Base-by-base conservation (phyloP, 352 stramenopile species). In the Phytophthora pisi region DNA sequence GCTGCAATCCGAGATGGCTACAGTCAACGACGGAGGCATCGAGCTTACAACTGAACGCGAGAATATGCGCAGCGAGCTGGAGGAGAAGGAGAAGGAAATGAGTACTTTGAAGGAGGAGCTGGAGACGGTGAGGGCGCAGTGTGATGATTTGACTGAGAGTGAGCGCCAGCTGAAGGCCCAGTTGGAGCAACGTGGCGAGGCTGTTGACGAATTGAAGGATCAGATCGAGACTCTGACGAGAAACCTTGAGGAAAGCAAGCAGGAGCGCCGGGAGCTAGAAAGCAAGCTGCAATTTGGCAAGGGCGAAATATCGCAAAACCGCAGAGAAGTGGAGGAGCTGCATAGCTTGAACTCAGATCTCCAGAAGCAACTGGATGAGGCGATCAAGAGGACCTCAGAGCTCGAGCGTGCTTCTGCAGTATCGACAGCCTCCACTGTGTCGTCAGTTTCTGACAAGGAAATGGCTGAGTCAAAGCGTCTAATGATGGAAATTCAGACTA, bases 401-500 rank as follows among this genome's bases (percentile, higher is more conserved):
- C 60, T 91, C 4, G 81, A 90, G 61, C 77, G 73, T 30, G 65
- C 62, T 10, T 77, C 77, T 16, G 55, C 69, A 6, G 20, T 78
- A 13, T 86, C 81, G 7, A 81, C 73, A 11, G 50, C 51, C 38
- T 80, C 77, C 2, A 76, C 54, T 10, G 68, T 70, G 11, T 60
- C 79, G 4, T 71, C 68, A 18, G 46, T 56, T 28, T 67, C 61
- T 0, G 69, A 74, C n/a, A 77, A 77, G 52, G 66, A 77, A 38
- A 28, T 57, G 24, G 34, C 63, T 31, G 63, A 78, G 47, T 75
- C 70, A 0, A 75, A 75, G 56, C 73, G 73, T n/a, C 57, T 72
- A 9, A 72, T 66, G 61, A 52, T 88, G 26, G 84, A 93, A 60
- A 78, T 90, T 62, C 77, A 89, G 54, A 79, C 79, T 5, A 74